A percentile compares a stretch with the other conserved stretches of the same genome.
Conservation (phyloP, 306 rosid genomes). For the Sechiopsis laciniata region DNA sequence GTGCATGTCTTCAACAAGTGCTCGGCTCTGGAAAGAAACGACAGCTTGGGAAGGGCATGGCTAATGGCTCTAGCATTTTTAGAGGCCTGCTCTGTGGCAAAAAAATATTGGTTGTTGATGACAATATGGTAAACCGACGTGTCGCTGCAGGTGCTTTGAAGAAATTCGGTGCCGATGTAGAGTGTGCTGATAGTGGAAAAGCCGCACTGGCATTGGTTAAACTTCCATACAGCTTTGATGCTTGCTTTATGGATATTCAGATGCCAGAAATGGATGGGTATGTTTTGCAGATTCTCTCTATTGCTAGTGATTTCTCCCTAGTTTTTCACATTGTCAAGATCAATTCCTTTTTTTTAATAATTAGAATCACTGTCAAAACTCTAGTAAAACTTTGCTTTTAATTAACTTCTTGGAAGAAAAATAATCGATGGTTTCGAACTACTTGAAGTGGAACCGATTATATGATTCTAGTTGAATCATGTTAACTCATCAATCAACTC, state of each 20-base stretch:
- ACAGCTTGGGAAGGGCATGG: slow-evolving; percentile 51
- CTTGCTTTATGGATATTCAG: slow-evolving; percentile 98
- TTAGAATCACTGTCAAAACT: background rate
- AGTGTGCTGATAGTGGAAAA: slow-evolving; percentile 81
- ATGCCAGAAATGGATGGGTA: slow-evolving; percentile 99
- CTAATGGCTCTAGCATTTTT: slow-evolving; percentile 51
- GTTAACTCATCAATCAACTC: too few species aligned
- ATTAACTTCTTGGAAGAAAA: background rate
- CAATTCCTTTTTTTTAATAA: too few species aligned
- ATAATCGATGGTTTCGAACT: background rate
- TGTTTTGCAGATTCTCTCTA: slow-evolving; percentile 11
- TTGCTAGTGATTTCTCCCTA: background rate
- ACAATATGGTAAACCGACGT: slow-evolving; percentile 74
- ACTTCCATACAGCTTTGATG: slow-evolving; percentile 76
- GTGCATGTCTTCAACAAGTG: slow-evolving; percentile 95
- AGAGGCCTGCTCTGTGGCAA: slow-evolving; percentile 60
- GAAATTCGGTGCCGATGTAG: slow-evolving; percentile 78
- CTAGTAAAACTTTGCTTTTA: background rate
- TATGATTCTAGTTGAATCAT: too few species aligned
- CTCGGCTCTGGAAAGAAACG: slow-evolving; percentile 65
- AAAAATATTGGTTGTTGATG: slow-evolving; percentile 91
- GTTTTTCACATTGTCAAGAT: background rate
- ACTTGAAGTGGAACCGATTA: too few species aligned
- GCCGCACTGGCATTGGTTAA: slow-evolving; percentile 73
- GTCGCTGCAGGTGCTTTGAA: slow-evolving; percentile 92